Conservation (phyloP, 257 asterid genomes). For the Orobanche coerulescens region DNA sequence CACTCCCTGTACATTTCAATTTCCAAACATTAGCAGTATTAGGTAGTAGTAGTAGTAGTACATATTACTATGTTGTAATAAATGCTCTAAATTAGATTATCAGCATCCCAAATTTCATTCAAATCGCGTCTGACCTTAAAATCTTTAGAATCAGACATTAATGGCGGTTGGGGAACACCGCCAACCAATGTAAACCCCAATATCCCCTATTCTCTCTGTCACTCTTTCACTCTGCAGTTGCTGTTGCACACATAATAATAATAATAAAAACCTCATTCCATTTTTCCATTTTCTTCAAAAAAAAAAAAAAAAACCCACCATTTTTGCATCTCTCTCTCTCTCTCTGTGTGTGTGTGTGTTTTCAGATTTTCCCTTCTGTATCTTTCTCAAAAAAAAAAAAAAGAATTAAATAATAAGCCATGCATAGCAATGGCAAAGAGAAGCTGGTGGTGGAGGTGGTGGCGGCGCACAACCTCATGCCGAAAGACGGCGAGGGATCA, state of each 20-base stretch:
- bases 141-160: conserved; percentile 5
- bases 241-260: background rate
- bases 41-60: too few species aligned
- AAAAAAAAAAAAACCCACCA: background rate
- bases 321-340: too few species aligned
- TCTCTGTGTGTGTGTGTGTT: too few species aligned
- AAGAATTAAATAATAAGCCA: too few species aligned
- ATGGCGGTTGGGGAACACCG: conserved; percentile 31
- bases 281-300: background rate
- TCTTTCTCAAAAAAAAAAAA: background rate
- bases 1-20: too few species aligned
- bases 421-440: conserved; percentile 50
- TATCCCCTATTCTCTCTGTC: conserved; percentile 19
- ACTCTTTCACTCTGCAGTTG: conserved; percentile 3
- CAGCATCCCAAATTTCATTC: too few species aligned
- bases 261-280: conserved; percentile 24
- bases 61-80: too few species aligned
- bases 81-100: too few species aligned
- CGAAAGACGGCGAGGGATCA: conserved; percentile 91
- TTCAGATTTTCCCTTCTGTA: too few species aligned
- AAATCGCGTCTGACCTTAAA: background rate
- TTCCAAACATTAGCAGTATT: too few species aligned
- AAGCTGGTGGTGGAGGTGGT: conserved; percentile 87
- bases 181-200: conserved; percentile 22
- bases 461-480: conserved; percentile 88